Base-by-base conservation (phyloP, 495 filamentous ascomycete species). In the Hypoxylon lenormandii region DNA sequence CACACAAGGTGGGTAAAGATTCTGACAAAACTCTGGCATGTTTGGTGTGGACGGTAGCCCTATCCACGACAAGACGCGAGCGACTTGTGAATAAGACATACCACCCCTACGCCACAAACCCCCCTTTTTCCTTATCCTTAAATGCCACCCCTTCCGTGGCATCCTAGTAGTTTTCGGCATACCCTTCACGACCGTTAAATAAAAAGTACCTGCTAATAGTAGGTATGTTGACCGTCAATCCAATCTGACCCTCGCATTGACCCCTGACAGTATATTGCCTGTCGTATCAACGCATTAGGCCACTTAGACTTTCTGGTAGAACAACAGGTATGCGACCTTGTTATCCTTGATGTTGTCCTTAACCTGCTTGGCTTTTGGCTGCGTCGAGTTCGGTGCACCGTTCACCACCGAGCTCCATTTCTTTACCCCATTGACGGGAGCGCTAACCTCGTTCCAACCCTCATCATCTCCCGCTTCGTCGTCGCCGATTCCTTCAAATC, bases 271-370 rank as follows among this genome's bases (percentile, higher is more conserved):
- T 7, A 18, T 42, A 46, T 49, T 26, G 46, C 2, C 15, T 3
- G 37, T 58, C 38, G 12, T 30, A 21, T 22, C 28, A 28, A 61
- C 37, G 51, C 38, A 33, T 18, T 26, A 40, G 21, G 40, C 18
- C 43, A 36, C 69, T 70, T 65, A 87, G 74, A 97, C 87, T 65
- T 86, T 88, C 80, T 97, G 89, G 77, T 98, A 98, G 79, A 98
- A 96, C 75, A 98, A 79, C 63, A 98, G 86, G 79, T 98, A 98
- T 12, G 95, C 95, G 54, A 97, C 94, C 82, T 96, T 97, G 82
- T 92, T 96, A 75, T 97, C 96, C 78, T 90, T 92, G 65, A 91
- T 83, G 23, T 86, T 89, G 68, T 89, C 90, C 77, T 89, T 91
- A 13, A 87, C 86, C 71, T 84, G 82, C 72, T 90, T 90, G 10